phyloP scores from a whole-genome alignment of 1,284 basidiomycete species.

The Sanguinoderma infundibulare region DNA sequence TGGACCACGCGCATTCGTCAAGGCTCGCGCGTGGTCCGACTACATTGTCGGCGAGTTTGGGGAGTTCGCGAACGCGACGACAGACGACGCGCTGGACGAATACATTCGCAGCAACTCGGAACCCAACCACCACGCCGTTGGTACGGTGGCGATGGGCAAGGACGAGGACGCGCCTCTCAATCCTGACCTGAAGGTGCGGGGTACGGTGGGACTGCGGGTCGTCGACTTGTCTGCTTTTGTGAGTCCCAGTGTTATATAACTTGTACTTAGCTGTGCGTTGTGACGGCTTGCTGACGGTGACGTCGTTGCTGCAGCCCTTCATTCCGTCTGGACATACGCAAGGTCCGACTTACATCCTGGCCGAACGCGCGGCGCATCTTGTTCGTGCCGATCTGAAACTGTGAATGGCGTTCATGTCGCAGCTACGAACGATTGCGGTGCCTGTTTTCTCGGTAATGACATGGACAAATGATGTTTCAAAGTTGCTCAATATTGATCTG shows the following conservation, averaged over 20 bases:
- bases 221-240: constrained; percentile 29
- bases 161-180: constrained; percentile 48
- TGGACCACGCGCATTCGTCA: constrained; percentile 23
- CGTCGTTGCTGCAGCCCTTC: constrained; percentile 9
- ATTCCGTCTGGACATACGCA: constrained; percentile 13
- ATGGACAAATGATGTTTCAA: no score
- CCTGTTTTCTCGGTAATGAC: no score
- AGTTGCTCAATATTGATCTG: no score
- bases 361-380: constrained; percentile 14
- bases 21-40: constrained; percentile 22
- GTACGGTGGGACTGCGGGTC: constrained; percentile 22
- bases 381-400: constrained; percentile 5
- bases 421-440: no score
- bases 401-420: no score
- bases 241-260: no score
- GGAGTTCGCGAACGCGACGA: constrained; percentile 20
- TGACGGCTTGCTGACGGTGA: not conserved
- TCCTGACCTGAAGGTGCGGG: constrained; percentile 55
- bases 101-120: constrained; percentile 20
- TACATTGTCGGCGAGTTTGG: constrained; percentile 21
- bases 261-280: not conserved
- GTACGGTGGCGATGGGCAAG: constrained; percentile 30
- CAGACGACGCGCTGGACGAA: constrained; percentile 24
- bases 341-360: constrained; percentile 14
- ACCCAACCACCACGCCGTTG: constrained; percentile 28